Base-by-base conservation (phyloP, 495 filamentous ascomycete species). In the Polyplosphaeria fusca region DNA sequence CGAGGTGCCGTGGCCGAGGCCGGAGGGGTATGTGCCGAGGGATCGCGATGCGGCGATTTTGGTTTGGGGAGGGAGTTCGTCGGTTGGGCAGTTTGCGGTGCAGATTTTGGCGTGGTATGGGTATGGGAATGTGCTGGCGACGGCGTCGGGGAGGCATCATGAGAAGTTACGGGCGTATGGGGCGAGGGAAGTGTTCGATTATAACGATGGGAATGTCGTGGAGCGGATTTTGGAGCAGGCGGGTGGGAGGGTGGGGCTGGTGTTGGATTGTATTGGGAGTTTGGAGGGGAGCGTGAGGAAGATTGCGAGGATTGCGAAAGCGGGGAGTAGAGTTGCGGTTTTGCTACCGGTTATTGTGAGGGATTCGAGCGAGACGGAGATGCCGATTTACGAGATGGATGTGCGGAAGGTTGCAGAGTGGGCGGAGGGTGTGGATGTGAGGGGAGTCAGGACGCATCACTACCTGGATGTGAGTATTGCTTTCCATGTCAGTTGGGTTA, bases 231-330 rank as follows among this genome's bases (percentile, higher is more conserved):
- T 70, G 2, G 48, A 67, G 9, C 24, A 24, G 19, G 28, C 28
- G 20, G 23, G 32, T 9, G 20, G 23, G 27, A 23, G 24, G 18
- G 63, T 79, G 40, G 70, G 72, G 25, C 68, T 71, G 30, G 68
- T 81, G 5, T 47, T 82, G 20, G 79, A 82, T 62, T 80, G 78
- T 64, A 81, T 82, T 47, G 79, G 78, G 5, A 76, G 72, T 0
- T 60, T 65, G 35, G 52, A 68, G 2, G 73, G 74, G 7, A 72
- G 71, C 14, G 50, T 80, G 25, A 52, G 46, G 5, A 74, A 73
- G 1, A 57, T 81, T 27, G 61, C 70, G 11, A 73, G 69, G 61
- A 68, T 82, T 16, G 76, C 72, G 1, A 62, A 70, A 57, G 62
- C 42, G 13, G 77, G 76, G 3, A 63, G 73, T 7, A 76, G 57